phyloP scores from a whole-genome alignment of 768 basidiomycete genomes.

The Panellus pusillus region DNA sequence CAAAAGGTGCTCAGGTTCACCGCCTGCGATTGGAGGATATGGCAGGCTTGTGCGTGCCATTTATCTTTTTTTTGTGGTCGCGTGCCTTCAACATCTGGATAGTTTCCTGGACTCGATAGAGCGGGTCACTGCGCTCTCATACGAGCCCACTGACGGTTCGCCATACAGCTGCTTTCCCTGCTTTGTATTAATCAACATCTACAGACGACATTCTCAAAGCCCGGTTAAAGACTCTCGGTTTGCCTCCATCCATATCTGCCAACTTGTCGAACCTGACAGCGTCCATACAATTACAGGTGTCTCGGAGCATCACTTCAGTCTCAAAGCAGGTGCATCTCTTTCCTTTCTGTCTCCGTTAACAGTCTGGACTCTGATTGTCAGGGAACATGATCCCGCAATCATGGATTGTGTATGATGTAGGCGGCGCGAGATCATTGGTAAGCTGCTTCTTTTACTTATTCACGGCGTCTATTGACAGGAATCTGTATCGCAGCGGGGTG shows the following conservation, averaged over 20 bases:
- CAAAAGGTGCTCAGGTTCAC: slow-evolving; percentile 38
- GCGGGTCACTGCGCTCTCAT: slow-evolving; percentile 45
- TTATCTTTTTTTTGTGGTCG: background rate
- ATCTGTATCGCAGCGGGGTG: slow-evolving; percentile 34
- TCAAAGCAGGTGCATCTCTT: slow-evolving; percentile 36
- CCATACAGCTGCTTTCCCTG: background rate
- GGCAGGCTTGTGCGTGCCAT: slow-evolving; percentile 35
- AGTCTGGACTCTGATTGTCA: background rate
- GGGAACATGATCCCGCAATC: slow-evolving; percentile 26
- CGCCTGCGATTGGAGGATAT: slow-evolving; percentile 51
- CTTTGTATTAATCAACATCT: background rate
- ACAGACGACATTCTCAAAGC: slow-evolving; percentile 57
- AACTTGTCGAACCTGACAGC: background rate
- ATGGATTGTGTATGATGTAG: slow-evolving; percentile 48
- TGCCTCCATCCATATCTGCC: background rate
- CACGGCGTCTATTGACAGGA: background rate
- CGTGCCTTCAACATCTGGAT: background rate
- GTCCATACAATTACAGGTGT: slow-evolving; percentile 35
- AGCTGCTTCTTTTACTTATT: too few species aligned
- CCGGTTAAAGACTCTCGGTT: slow-evolving; percentile 44
- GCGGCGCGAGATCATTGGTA: slow-evolving; percentile 14
- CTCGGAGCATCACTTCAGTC: slow-evolving; percentile 56
- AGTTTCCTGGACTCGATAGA: slow-evolving; percentile 53
- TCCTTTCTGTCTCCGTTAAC: too few species aligned
- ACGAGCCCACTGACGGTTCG: slow-evolving; percentile 52